Evolutionary conservation across 2,329 filamentous ascomycete species (phyloP).

Genomic region (Pyrenophora tritici-repentis): DNA sequence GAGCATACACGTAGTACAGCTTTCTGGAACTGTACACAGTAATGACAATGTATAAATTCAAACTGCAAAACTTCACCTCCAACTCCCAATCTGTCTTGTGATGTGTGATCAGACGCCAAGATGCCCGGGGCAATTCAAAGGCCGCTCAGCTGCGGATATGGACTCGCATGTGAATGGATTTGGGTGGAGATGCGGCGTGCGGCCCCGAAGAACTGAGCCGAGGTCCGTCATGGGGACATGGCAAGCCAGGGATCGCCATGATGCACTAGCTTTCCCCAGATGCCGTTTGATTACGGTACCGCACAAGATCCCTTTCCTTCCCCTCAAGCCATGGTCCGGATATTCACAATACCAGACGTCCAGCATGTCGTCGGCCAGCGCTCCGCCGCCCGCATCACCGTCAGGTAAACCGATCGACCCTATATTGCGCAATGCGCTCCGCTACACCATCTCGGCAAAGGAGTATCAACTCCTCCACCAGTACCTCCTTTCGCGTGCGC

Average conservation of each 20-base stretch:
- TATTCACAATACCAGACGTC: constrained; percentile 13
- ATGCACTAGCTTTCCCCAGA: constrained; percentile 21
- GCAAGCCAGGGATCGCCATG: constrained; percentile 4
- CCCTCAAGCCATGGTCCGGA: constrained; percentile 24
- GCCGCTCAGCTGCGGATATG: neutral
- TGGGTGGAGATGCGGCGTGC: neutral
- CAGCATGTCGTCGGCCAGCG: constrained; percentile 42
- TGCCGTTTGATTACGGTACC: neutral
- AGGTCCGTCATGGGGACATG: constrained; percentile 4
- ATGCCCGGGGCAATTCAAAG: neutral
- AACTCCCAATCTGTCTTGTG: too few relatives aligned
- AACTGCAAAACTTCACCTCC: too few relatives aligned
- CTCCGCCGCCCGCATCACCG: constrained; percentile 32
- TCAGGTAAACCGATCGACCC: constrained; percentile 60
- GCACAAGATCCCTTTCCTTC: constrained; percentile 5
- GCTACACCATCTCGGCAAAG: constrained; percentile 80
- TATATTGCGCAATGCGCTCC: constrained; percentile 80
- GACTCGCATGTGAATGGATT: constrained; percentile 10
- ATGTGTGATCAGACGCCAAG: neutral
- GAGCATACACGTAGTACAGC: too few relatives aligned
- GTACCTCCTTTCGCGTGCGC: constrained; percentile 76
- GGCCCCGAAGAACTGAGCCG: constrained; percentile 3
- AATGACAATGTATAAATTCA: too few relatives aligned
- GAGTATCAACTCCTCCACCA: constrained; percentile 87
- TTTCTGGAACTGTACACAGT: too few relatives aligned